These are phyloP conservation scores for Cryptococcus maquisensis DNA, from an alignment of 1,284 basidiomycete species.

Conservation along the genomic window DNA sequence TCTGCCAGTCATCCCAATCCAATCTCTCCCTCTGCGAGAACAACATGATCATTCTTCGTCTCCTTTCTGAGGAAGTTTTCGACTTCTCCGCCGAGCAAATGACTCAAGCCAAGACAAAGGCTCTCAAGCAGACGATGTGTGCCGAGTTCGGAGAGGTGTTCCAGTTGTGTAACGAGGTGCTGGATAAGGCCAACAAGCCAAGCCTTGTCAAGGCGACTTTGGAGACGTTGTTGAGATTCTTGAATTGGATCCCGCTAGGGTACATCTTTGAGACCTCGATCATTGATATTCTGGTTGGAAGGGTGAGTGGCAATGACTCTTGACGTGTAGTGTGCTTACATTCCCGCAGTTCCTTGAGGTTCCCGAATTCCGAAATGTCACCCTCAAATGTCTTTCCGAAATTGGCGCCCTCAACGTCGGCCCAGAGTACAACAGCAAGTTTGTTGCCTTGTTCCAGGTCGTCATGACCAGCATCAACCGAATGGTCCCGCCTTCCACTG, in stretches of 20 bases:
- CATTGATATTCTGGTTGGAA: constrained; percentile 86
- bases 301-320: constrained; percentile 56
- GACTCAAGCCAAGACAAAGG: constrained; percentile 97
- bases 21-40: constrained; percentile 93
- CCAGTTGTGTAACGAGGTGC: constrained; percentile 89
- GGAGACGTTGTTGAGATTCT: constrained; percentile 90
- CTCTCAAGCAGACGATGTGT: constrained; percentile 96
- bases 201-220: constrained; percentile 92
- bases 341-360: constrained; percentile 81
- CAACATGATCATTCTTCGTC: constrained; percentile 97
- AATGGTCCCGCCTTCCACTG: constrained; percentile 95
- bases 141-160: constrained; percentile 96
- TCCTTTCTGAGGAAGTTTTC: constrained; percentile 98
- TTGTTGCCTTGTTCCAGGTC: constrained; percentile 95
- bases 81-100: constrained; percentile 99
- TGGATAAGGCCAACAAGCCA: constrained; percentile 96
- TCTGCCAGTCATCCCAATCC: constrained; percentile 94
- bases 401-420: constrained; percentile 91
- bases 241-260: constrained; percentile 99
- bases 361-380: constrained; percentile 95
- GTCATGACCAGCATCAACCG: constrained; percentile 96
- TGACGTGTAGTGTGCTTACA: constrained; percentile 4
- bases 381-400: constrained; percentile 96
- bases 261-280: constrained; percentile 99
- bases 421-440: constrained; percentile 98